Evolutionary conservation across 1,284 basidiomycete species (phyloP).

Genomic region (Ceratobasidium papillatum): DNA sequence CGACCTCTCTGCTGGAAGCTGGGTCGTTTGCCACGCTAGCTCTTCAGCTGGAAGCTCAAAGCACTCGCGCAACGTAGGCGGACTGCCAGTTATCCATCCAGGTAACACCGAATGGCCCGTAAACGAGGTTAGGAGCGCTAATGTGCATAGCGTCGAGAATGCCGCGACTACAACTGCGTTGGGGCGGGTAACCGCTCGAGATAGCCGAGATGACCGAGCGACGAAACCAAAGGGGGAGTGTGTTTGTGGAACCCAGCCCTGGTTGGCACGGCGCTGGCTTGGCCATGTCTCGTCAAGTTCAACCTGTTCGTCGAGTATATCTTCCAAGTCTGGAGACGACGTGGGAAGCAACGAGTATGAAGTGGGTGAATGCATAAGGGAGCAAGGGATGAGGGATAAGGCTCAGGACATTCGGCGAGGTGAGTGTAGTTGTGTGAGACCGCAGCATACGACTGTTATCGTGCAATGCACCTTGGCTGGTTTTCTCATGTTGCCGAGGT

Average conservation of each 20-base stretch:
- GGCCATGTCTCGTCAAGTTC: constrained; percentile 4
- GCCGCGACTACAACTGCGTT: not conserved
- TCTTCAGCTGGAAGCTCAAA: constrained; percentile 34
- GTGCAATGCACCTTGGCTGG: not conserved
- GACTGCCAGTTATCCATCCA: not conserved
- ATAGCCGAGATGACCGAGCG: not conserved
- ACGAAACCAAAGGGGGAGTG: not conserved
- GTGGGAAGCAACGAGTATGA: constrained; percentile 14
- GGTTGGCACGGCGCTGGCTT: not conserved
- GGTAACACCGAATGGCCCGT: not conserved
- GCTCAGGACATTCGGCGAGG: not conserved
- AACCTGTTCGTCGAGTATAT: not conserved
- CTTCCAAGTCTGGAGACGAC: not conserved
- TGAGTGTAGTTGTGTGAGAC: not conserved
- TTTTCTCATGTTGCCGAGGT: not conserved
- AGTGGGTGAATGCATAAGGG: constrained; percentile 6
- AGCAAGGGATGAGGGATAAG: not conserved
- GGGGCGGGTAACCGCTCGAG: not conserved
- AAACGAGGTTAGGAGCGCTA: not conserved
- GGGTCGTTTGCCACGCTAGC: constrained; percentile 30
- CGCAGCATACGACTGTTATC: constrained; percentile 1
- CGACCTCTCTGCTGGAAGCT: constrained; percentile 16
- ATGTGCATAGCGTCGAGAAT: constrained; percentile 8
- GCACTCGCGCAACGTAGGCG: constrained; percentile 10
- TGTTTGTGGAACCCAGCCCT: not conserved